phyloP scores from a whole-genome alignment of 2,329 filamentous ascomycete genomes.

The Parafenestella ontariensis region DNA sequence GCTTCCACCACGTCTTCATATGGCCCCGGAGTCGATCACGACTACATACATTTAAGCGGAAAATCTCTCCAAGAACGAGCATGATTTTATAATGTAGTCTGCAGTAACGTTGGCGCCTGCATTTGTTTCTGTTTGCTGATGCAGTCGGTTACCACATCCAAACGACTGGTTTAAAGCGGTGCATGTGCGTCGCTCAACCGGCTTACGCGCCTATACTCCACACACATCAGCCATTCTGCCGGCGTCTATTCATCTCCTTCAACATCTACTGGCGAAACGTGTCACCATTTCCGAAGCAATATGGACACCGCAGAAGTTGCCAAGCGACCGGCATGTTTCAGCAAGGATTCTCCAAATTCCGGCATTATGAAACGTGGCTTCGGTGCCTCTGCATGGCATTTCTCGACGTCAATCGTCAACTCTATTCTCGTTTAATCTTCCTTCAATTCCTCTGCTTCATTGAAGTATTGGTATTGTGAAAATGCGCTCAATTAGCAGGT shows the following conservation, averaged over 20 bases:
- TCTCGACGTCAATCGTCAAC: conserved; percentile 2
- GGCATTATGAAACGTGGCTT: conserved; percentile 29
- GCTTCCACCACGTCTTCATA: too few relatives aligned
- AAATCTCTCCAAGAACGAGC: too few relatives aligned
- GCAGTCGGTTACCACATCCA: neutral
- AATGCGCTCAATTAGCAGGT: conserved; percentile 2
- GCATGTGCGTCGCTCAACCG: conserved; percentile 12
- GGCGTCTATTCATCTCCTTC: conserved; percentile 5
- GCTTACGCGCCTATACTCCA: neutral
- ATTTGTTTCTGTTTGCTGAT: neutral
- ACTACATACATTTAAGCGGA: too few relatives aligned
- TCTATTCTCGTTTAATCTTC: neutral
- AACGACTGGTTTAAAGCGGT: too few relatives aligned
- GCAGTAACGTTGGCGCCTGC: too few relatives aligned
- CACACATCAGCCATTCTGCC: conserved; percentile 18
- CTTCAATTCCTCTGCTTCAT: neutral
- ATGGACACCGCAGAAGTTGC: conserved; percentile 6
- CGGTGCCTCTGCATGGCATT: conserved; percentile 5
- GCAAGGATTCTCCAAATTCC: conserved; percentile 15
- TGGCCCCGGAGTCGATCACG: too few relatives aligned
- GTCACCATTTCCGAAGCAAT: conserved; percentile 4
- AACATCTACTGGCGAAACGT: conserved; percentile 4
- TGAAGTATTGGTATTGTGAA: neutral
- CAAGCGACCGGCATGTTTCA: conserved; percentile 23
- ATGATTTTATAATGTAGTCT: too few relatives aligned